A percentile compares a stretch with the other conserved stretches of the same genome.
These are phyloP conservation scores for Aureobasidium leucospermi DNA, from an alignment of 2,329 filamentous ascomycete genomes.

Conservation along the genomic window DNA sequence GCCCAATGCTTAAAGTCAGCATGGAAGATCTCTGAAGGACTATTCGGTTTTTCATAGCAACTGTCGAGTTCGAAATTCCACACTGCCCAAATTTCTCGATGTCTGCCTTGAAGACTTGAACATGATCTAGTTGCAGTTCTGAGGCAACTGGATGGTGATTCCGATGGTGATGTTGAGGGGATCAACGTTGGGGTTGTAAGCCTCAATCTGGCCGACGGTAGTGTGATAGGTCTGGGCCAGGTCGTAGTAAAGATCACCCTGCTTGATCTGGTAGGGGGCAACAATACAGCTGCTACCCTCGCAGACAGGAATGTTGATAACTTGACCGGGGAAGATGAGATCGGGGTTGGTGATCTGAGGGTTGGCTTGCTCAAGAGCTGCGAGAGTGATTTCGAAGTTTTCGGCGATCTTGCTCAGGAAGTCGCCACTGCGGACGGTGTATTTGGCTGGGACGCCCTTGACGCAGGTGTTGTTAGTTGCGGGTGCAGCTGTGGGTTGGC, in stretches of 20 bases:
- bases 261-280: constrained; percentile 19
- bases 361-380: constrained; percentile 20
- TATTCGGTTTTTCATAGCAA: too few relatives aligned
- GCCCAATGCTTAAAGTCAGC: too few relatives aligned
- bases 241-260: constrained; percentile 21
- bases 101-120: too few relatives aligned
- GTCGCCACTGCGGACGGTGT: constrained; percentile 20
- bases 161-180: constrained; percentile 17
- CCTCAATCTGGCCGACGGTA: constrained; percentile 21
- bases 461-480: constrained; percentile 20
- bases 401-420: constrained; percentile 19
- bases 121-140: too few relatives aligned
- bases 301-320: constrained; percentile 24
- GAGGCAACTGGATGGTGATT: too few relatives aligned
- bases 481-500: constrained; percentile 14
- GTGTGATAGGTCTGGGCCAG: constrained; percentile 18
- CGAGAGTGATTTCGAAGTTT: constrained; percentile 23
- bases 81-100: too few relatives aligned
- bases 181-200: constrained; percentile 19
- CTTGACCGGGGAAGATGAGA: constrained; percentile 18
- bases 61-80: too few relatives aligned
- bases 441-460: constrained; percentile 19
- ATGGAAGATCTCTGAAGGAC: too few relatives aligned
- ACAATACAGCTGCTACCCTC: constrained; percentile 18
- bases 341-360: constrained; percentile 20